Percentiles rank a stretch among this genome's conserved stretches.
Conservation (phyloP, 2,329 filamentous ascomycete species). For the Calonectria pseudoreteaudii region DNA sequence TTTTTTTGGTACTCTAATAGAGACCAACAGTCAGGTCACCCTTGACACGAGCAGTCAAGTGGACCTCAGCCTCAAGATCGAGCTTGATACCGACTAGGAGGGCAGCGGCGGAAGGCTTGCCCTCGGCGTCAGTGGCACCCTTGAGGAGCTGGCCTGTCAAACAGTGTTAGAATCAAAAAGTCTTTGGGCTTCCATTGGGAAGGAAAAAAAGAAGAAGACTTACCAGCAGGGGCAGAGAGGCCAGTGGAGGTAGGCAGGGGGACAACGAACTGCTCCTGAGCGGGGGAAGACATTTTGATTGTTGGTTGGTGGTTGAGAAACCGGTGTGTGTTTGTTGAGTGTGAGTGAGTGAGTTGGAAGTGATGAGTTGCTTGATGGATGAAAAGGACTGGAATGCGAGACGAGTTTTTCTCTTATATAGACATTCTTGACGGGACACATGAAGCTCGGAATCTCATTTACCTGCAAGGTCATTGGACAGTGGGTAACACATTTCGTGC, state of each 20-base stretch:
- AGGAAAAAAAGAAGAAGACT: too few relatives aligned
- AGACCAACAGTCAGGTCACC: not conserved
- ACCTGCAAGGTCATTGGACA: not conserved
- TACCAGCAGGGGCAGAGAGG: not conserved
- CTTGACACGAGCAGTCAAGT: conserved; percentile 6
- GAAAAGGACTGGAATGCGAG: not conserved
- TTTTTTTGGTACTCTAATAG: not conserved
- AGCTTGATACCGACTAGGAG: not conserved
- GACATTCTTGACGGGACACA: not conserved
- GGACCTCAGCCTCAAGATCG: not conserved
- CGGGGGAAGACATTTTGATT: conserved; percentile 4
- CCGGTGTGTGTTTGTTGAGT: not conserved
- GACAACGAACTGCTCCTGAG: not conserved
- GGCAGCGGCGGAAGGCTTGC: not conserved
- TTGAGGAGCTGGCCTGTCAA: not conserved
- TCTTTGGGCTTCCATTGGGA: not conserved
- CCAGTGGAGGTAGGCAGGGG: conserved; percentile 5
- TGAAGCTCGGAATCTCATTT: not conserved
- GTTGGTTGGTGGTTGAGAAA: not conserved
- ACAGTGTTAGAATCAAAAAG: not conserved
- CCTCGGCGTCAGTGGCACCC: not conserved
- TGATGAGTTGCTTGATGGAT: not conserved
- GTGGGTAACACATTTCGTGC: not conserved
- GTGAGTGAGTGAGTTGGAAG: not conserved
- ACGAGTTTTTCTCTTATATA: not conserved